Conservation (phyloP, 1,139 yeast species). For the Nakaseomyces delphensis region DNA sequence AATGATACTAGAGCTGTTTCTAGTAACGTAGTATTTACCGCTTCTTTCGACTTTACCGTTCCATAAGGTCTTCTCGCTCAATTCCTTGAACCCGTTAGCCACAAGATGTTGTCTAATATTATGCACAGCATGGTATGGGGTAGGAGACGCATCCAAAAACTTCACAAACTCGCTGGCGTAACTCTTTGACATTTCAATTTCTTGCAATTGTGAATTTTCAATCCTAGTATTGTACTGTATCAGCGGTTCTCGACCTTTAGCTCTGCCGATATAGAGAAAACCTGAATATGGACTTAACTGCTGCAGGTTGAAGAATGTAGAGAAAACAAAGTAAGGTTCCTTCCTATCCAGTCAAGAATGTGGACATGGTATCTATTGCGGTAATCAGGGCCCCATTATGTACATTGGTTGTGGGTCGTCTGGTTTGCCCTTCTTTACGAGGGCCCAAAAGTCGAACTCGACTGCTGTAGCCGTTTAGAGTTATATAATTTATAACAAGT, state of each 20-base stretch:
- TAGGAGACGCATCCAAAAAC: constrained; percentile 79
- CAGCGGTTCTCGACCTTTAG: not conserved
- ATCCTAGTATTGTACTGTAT: not conserved
- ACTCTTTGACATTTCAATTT: constrained; percentile 7
- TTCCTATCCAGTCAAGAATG: no score
- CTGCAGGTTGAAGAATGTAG: not conserved
- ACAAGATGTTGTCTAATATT: constrained; percentile 47
- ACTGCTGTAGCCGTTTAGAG: no score
- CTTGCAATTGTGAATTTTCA: not conserved
- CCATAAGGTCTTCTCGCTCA: constrained; percentile 75
- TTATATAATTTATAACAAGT: no score
- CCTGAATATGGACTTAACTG: constrained; percentile 3
- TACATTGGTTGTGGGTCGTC: no score
- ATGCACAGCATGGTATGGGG: constrained; percentile 90
- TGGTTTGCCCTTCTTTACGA: no score
- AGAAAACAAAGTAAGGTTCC: not conserved
- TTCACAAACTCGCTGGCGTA: constrained; percentile 50
- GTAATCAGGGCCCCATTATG: no score
- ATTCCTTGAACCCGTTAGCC: constrained; percentile 60
- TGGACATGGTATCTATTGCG: no score
- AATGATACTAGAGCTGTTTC: constrained; percentile 80
- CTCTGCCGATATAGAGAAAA: not conserved
- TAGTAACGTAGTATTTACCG: constrained; percentile 68
- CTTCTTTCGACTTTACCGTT: constrained; percentile 44
- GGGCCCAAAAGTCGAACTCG: no score